Evolutionary conservation across 305 asterid genomes (phyloP).

Genomic region (Solanum hybrid): DNA sequence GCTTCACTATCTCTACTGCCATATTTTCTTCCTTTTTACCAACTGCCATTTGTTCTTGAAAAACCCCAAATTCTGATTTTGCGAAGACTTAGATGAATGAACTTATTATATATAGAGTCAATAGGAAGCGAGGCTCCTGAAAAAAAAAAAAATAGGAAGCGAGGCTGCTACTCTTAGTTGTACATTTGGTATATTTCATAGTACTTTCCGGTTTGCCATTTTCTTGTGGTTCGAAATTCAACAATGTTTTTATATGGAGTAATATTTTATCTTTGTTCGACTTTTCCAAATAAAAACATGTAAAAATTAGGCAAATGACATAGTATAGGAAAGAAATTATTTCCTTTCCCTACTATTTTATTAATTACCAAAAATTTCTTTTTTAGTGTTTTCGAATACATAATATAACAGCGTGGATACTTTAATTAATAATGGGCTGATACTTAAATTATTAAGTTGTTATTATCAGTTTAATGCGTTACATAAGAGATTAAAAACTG

Average conservation of each 20-base stretch:
- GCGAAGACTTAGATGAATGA: not conserved
- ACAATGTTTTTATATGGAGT: not conserved
- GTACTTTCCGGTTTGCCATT: not conserved
- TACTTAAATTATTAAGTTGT: too few species aligned
- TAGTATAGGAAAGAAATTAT: too few species aligned
- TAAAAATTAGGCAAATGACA: too few species aligned
- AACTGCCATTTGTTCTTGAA: slow-evolving; percentile 30
- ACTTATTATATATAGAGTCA: not conserved
- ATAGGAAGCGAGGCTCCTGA: not conserved
- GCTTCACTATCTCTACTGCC: slow-evolving; percentile 54
- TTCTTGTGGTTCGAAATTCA: not conserved
- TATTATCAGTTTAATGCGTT: too few species aligned
- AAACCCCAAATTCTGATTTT: not conserved
- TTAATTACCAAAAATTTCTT: too few species aligned
- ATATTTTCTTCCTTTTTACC: slow-evolving; percentile 32
- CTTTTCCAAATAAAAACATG: not conserved
- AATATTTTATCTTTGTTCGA: too few species aligned
- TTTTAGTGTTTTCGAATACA: too few species aligned
- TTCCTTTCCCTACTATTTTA: too few species aligned
- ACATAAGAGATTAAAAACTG: too few species aligned
- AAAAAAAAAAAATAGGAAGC: too few species aligned
- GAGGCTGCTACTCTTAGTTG: not conserved
- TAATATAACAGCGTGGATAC: too few species aligned
- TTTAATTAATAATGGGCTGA: too few species aligned
- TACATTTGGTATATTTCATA: fast-evolving